phyloP scores from a whole-genome alignment of 805 yeast species.

The Monosporozyma solicola region DNA sequence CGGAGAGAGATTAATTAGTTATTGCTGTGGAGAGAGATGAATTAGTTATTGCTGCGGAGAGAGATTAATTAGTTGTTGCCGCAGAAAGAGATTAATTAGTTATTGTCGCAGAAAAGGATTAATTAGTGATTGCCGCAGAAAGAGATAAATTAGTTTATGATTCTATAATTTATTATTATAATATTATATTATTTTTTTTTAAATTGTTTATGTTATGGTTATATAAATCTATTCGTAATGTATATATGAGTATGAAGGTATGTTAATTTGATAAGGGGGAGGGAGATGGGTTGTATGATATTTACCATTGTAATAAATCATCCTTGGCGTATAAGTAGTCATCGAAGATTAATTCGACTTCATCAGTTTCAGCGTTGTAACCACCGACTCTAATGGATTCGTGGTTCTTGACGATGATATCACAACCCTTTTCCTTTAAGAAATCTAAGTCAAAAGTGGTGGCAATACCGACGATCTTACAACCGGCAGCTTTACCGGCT shows the following conservation, averaged over 20 bases:
- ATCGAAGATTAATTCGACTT: slow-evolving; percentile 31
- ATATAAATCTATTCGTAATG: not conserved
- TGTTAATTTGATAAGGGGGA: too few species aligned
- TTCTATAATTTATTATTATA: not conserved
- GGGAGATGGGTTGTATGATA: not conserved
- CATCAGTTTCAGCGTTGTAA: slow-evolving; percentile 38
- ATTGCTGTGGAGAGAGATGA: not conserved
- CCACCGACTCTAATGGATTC: slow-evolving; percentile 49
- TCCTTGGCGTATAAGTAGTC: slow-evolving; percentile 34
- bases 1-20: slow-evolving; percentile 37
- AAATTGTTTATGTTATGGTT: not conserved
- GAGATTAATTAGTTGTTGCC: too few species aligned
- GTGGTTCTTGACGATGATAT: slow-evolving; percentile 70
- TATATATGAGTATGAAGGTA: not conserved
- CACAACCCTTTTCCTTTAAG: slow-evolving; percentile 70
- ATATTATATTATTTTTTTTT: not conserved
- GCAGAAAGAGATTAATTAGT: too few species aligned
- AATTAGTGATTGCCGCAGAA: too few species aligned
- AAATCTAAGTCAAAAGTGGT: slow-evolving; percentile 65
- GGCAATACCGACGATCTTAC: slow-evolving; percentile 74
- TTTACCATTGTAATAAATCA: slow-evolving; percentile 29
- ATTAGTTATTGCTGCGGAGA: too few species aligned
- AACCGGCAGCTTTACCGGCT: slow-evolving; percentile 80
- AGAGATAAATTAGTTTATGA: not conserved
- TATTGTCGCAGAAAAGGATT: too few species aligned